Evolutionary conservation across 176 grass and related monocot genomes (phyloP).

Genomic region (bread wheat (Triticum aestivum)): IWGSC_CS_RefSeq_v2.1 NC_057810.1:542643179-542643678

Average conservation of each 20-base stretch:
- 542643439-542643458: too few species aligned
- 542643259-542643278: neutral
- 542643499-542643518: neutral
- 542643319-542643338: conserved; percentile 12
- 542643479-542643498: too few species aligned
- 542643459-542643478: too few species aligned
- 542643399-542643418: neutral
- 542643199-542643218: neutral
- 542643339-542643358: neutral
- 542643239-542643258: neutral
- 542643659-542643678: neutral
- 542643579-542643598: neutral
- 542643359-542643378: neutral
- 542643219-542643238: too few species aligned
- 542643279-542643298: neutral
- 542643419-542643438: neutral
- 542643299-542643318: neutral
- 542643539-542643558: neutral
- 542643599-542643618: neutral
- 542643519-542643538: neutral
- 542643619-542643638: neutral
- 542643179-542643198: neutral
- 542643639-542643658: neutral
- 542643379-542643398: neutral
- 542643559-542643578: too few species aligned